Evolutionary conservation across 805 yeast genomes (phyloP).

Genomic region (Phaffomyces antillensis): DNA sequence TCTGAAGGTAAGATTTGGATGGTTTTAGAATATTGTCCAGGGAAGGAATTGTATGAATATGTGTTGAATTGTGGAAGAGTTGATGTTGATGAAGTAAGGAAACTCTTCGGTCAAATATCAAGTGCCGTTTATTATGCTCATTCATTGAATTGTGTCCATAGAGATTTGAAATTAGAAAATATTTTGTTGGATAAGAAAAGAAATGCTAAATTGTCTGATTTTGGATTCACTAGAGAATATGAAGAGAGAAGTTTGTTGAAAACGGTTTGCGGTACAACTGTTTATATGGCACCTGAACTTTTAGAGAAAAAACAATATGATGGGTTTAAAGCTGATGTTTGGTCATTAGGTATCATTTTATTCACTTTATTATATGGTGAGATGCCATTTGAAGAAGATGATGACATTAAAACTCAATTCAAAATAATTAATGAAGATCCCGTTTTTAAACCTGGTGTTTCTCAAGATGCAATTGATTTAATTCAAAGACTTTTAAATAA

Average conservation of each 20-base stretch:
- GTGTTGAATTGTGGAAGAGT: constrained; percentile 47
- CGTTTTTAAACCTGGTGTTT: constrained; percentile 37
- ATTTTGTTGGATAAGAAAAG: constrained; percentile 51
- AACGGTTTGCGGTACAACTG: constrained; percentile 90
- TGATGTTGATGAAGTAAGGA: constrained; percentile 41
- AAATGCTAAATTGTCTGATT: constrained; percentile 76
- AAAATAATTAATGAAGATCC: constrained; percentile 67
- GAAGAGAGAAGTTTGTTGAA: constrained; percentile 50
- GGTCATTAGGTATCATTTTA: constrained; percentile 88
- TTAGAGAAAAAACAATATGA: constrained; percentile 60
- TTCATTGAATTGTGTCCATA: constrained; percentile 67
- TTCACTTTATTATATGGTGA: constrained; percentile 80
- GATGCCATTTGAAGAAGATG: constrained; percentile 88
- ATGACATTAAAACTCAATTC: constrained; percentile 50
- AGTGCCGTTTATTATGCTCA: constrained; percentile 66
- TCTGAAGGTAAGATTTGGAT: constrained; percentile 79
- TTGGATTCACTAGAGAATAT: constrained; percentile 87
- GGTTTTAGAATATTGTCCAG: constrained; percentile 85
- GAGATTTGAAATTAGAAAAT: constrained; percentile 82
- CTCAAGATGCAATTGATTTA: constrained; percentile 43
- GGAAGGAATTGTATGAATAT: constrained; percentile 67
- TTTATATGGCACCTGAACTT: constrained; percentile 95
- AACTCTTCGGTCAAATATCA: constrained; percentile 55
- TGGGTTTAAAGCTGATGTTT: constrained; percentile 77
- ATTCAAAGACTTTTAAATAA: constrained; percentile 53